Evolutionary conservation across 352 stramenopile genomes (phyloP).

Genomic region (Globisporangium canariense): DNA sequence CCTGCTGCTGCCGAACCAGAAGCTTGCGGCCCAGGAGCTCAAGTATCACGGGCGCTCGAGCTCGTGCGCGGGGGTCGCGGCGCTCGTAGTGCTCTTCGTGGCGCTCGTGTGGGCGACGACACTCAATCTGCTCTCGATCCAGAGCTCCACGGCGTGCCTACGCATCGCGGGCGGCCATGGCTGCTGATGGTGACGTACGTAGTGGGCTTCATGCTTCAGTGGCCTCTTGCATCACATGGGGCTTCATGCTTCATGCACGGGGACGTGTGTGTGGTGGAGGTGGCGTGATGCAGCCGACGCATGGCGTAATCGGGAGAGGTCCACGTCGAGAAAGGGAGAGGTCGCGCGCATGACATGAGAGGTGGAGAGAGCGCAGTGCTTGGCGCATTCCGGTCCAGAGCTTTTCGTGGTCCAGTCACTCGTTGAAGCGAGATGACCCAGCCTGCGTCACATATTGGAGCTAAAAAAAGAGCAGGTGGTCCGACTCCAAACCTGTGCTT

Average conservation of each 20-base stretch:
- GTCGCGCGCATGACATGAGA: too few relatives aligned
- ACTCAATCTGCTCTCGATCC: constrained; percentile 59
- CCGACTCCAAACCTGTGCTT: not conserved
- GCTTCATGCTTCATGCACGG: not conserved
- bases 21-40: constrained; percentile 54
- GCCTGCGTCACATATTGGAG: not conserved
- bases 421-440: constrained; percentile 23
- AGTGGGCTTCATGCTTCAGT: not conserved
- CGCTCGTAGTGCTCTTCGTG: constrained; percentile 33
- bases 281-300: not conserved
- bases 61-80: constrained; percentile 31
- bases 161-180: constrained; percentile 55
- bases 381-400: not conserved
- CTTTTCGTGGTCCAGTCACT: constrained; percentile 12
- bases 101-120: constrained; percentile 50
- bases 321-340: not conserved
- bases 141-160: constrained; percentile 59
- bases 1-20: constrained; percentile 57
- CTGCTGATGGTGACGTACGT: constrained; percentile 21
- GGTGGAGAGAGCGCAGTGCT: not conserved
- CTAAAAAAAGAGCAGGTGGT: constrained; percentile 4
- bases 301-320: not conserved
- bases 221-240: not conserved
- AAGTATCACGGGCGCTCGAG: constrained; percentile 53
- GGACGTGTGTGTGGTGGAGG: not conserved